phyloP scores from a whole-genome alignment of 2,329 filamentous ascomycete species.

The Endothia cerciana region DNA sequence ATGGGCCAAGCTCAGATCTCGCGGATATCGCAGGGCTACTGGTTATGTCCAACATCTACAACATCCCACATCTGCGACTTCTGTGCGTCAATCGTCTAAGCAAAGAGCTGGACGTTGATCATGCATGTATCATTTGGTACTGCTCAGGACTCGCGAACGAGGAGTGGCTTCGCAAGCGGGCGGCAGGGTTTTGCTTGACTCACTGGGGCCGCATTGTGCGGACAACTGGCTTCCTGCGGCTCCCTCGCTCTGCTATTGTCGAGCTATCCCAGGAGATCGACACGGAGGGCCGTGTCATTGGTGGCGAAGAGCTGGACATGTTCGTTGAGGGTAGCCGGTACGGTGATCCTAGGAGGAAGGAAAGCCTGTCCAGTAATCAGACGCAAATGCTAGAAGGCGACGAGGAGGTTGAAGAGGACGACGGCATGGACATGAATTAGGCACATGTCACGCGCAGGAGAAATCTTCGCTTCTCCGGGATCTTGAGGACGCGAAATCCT shows the following conservation, averaged over 20 bases:
- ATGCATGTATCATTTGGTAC: conserved; percentile 96
- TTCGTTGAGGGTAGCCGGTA: conserved; percentile 49
- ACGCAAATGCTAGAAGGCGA: conserved; percentile 62
- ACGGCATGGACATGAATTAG: conserved; percentile 63
- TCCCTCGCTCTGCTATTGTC: conserved; percentile 79
- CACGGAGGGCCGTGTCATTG: conserved; percentile 86
- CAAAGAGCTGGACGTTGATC: conserved; percentile 89
- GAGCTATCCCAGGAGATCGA: conserved; percentile 94
- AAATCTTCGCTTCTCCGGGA: neutral
- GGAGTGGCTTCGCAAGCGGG: conserved; percentile 89
- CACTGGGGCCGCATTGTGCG: conserved; percentile 96
- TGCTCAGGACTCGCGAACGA: conserved; percentile 88
- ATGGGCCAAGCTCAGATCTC: conserved; percentile 74
- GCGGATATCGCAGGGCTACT: conserved; percentile 90
- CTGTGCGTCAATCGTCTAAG: conserved; percentile 89
- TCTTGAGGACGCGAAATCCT: neutral
- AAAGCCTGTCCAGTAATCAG: conserved; percentile 63
- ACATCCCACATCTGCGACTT: conserved; percentile 89
- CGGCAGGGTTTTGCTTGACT: conserved; percentile 84
- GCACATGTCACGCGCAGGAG: conserved; percentile 22
- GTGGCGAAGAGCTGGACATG: conserved; percentile 76
- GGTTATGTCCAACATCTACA: conserved; percentile 98
- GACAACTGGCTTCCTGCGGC: conserved; percentile 80
- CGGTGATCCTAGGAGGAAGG: conserved; percentile 55
- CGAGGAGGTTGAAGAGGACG: conserved; percentile 62